Conservation (phyloP, 441 rosid genomes). For the Rhodomyrtus psidioides region DNA sequence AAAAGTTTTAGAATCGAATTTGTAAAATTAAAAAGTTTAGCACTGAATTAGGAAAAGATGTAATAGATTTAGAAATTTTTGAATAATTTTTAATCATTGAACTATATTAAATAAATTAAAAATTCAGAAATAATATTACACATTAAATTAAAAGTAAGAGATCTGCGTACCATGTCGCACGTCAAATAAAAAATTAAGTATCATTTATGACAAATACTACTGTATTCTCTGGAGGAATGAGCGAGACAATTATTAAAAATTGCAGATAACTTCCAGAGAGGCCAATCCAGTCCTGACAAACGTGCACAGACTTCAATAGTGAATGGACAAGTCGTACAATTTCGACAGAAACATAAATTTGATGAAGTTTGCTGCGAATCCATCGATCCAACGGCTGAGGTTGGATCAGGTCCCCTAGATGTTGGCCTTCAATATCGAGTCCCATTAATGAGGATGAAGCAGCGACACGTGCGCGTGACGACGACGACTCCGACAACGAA, state of each 20-base stretch:
- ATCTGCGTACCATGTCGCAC: rapidly evolving
- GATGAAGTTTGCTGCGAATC: not conserved
- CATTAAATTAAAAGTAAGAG: rapidly evolving
- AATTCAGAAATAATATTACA: no score
- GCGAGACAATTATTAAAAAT: not conserved
- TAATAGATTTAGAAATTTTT: no score
- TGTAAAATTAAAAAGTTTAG: no score
- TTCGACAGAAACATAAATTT: not conserved
- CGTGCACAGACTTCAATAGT: rapidly evolving
- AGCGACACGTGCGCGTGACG: not conserved
- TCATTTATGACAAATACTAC: not conserved
- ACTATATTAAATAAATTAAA: no score
- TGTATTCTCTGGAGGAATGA: not conserved
- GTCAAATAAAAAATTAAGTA: rapidly evolving
- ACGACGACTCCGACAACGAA: not conserved
- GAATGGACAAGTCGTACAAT: not conserved
- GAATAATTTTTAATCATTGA: no score
- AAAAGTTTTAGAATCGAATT: no score
- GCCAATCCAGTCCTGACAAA: rapidly evolving
- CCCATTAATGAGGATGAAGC: not conserved
- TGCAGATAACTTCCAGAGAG: not conserved
- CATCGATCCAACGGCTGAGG: not conserved
- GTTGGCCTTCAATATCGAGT: rapidly evolving
- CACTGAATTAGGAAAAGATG: no score
- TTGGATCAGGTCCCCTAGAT: not conserved